Base-by-base conservation (phyloP, 2,329 filamentous ascomycete genomes). In the Nothomitra cinnamomea region DNA sequence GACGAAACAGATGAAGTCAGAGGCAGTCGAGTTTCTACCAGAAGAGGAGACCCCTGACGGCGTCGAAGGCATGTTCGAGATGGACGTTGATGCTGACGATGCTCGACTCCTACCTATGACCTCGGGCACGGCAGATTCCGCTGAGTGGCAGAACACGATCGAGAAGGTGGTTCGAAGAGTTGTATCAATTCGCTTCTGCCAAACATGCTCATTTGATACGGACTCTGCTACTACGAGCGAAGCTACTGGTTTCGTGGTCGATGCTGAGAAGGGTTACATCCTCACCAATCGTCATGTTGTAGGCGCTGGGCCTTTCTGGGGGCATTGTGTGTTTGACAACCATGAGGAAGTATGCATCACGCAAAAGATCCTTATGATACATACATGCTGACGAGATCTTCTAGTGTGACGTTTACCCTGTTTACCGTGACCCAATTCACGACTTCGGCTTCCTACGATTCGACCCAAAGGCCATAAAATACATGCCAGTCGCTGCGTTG, bases 201-300 rank as follows among this genome's bases (percentile, higher is more conserved):
- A 95, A 74, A 95, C 92, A 0, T 94, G 87, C 66, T 89, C 90
- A 22, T 98, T 98, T 66, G 92, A 98, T 67, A 96, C 92, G n/a
- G 92, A 98, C 61, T 74, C 87, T 25, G 92, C 92, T 5, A 77
- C 94, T 66, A 87, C 87, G 17, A 95, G 88, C 62, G 92, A 98
- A 71, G 92, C 92, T 2, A 98, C 92, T 0, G 92, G 92, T 6
- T 98, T 98, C 65, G 89, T 98, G 15, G 92, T 98, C 22, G 92
- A 98, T 70, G 87, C 92, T 3, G 83, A 95, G 69, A 81, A 80
- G 66, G 92, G 92, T 66, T 88, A 89, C 65, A 90, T 92, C 61
- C 69, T 92, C 66, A 92, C 86, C 10, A 92, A 92, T 66, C 79
- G 86, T 56, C 92, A 98, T 70, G 92, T 98, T 32, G 92, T 96